Conservation (phyloP, 78 protist genomes). For the Speleostelium caveatum region DNA sequence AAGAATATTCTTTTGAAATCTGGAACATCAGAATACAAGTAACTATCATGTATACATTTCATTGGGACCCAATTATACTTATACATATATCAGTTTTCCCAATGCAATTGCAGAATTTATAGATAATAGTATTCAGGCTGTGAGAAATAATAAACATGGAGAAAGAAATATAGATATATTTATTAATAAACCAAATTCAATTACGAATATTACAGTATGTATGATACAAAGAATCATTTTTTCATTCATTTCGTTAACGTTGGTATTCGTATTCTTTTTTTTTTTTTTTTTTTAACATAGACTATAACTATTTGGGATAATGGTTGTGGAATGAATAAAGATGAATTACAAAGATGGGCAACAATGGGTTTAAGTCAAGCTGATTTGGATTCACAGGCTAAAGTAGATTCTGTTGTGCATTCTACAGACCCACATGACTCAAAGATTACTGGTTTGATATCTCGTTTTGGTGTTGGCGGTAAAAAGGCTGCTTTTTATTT, state of each 20-base stretch:
- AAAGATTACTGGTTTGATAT: conserved; percentile 56
- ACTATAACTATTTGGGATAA: conserved; percentile 73
- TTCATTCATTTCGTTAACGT: background rate
- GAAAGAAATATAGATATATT: conserved; percentile 35
- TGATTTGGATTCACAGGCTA: conserved; percentile 1
- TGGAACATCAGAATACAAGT: conserved; percentile 81
- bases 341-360: conserved; percentile 77
- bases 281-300: background rate
- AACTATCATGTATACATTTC: background rate
- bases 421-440: background rate
- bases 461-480: conserved; percentile 83
- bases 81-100: conserved; percentile 19
- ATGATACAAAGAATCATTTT: background rate
- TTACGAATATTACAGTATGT: conserved; percentile 20
- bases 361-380: conserved; percentile 82
- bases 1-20: conserved; percentile 77
- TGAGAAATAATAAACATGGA: conserved; percentile 28
- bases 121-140: conserved; percentile 81
- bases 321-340: conserved; percentile 77
- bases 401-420: background rate
- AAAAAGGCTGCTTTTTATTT: conserved; percentile 79
- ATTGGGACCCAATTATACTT: background rate
- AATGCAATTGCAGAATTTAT: conserved; percentile 82
- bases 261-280: no score
- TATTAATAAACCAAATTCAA: conserved; percentile 27